Evolutionary conservation across 495 filamentous ascomycete species (phyloP), one percentile per base, ranked within the genome.

Genomic region (Massariosphaeria phaeospora): DNA sequence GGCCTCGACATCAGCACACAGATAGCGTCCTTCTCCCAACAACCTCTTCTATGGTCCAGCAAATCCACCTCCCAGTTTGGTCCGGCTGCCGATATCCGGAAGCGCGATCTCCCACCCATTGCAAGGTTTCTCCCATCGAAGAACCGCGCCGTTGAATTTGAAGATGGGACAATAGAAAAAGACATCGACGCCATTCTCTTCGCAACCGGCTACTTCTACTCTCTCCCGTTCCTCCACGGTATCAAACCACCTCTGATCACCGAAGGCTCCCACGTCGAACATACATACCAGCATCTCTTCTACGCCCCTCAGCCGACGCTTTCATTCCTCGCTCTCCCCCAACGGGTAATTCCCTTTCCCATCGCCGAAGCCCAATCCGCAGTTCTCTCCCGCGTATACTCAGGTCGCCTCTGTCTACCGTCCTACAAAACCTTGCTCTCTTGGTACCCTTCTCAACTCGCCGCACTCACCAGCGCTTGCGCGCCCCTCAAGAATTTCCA

Each of bases 321-420:
- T 3, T 84, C 82, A 1, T 90, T 96, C 57, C 75, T 85, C 0
- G 84, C 78, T 0, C 70, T 96, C 18, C 80, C 84, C 2, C 84
- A 88, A 55, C 84, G 86, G 55, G 80, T 95, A 10, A 83, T 94
- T 21, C 91, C 91, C 2, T 96, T 95, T 62, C 83, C 86, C 2
- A 62, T 90, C 5, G 73, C 82, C 1, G 87, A 96, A 64, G 79
- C 76, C n/a, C 91, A 96, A 65, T 83, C 80, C 2, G 82, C 88
- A 9, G 75, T 86, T 2, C 76, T 96, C 49, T 81, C 89, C 11
- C 78, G 88, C 3, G 77, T 89, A 1, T 95, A 83, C 80, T 79
- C 85, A 0, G 79, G 80, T 25, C 69, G 81, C 0, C 73, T 96
- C 2, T 59, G 59, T 0, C 71, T 95, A 8, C 91, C 91, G 0